A percentile compares a stretch with the other conserved stretches of the same genome.
These are phyloP conservation scores for Cutaneotrichosporon cutaneum DNA, from an alignment of 1,284 basidiomycete genomes.

Conservation along the genomic window DNA sequence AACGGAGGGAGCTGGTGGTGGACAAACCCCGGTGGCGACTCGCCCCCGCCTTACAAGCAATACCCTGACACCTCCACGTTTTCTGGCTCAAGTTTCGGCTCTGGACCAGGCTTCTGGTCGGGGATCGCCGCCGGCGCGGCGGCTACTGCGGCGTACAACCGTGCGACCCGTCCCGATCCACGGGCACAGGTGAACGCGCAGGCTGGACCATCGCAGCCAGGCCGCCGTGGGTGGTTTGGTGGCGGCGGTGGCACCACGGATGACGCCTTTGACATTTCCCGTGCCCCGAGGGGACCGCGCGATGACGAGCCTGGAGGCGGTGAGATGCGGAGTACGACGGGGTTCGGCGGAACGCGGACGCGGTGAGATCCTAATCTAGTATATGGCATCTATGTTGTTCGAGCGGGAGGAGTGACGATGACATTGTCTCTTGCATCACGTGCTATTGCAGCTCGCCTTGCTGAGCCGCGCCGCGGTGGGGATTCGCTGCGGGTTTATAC, in stretches of 20 bases:
- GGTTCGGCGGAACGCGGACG: neutral
- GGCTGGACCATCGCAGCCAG: neutral
- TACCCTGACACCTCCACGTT: conserved; percentile 49
- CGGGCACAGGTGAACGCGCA: neutral
- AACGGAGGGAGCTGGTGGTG: conserved; percentile 45
- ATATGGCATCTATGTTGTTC: neutral
- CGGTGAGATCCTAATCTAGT: neutral
- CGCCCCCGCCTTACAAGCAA: conserved; percentile 74
- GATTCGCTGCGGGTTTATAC: too few relatives aligned
- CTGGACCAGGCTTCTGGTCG: conserved; percentile 77
- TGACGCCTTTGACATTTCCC: neutral
- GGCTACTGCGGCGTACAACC: conserved; percentile 57
- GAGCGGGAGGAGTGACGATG: too few relatives aligned
- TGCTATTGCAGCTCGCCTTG: too few relatives aligned
- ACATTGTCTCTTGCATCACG: too few relatives aligned
- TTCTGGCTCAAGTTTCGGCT: conserved; percentile 17
- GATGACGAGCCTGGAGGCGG: neutral
- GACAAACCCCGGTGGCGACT: conserved; percentile 38
- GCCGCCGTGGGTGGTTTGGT: neutral
- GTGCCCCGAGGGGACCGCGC: neutral
- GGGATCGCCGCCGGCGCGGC: conserved; percentile 69
- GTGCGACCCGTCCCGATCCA: conserved; percentile 6
- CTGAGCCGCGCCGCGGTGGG: too few relatives aligned
- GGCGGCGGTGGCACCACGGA: neutral
- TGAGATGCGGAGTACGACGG: neutral